Evolutionary conservation across 768 basidiomycete genomes (phyloP).

Genomic region (Suillus americanus): DNA sequence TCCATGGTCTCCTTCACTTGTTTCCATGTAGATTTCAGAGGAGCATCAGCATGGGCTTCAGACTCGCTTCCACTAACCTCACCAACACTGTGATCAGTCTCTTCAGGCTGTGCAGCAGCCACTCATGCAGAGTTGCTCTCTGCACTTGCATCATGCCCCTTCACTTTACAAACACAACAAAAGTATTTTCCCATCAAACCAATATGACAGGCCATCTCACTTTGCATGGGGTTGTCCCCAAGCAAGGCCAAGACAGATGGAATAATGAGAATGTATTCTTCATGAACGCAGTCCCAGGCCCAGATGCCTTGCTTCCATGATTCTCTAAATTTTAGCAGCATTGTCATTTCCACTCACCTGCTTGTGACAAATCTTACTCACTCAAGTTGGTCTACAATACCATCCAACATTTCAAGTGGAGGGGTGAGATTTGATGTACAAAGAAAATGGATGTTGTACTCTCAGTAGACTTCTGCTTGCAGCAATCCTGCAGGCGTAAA

Average conservation of each 20-base stretch:
- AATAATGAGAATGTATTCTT: conserved; percentile 19
- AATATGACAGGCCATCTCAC: conserved; percentile 29
- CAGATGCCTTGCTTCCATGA: conserved; percentile 16
- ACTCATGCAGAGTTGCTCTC: neutral
- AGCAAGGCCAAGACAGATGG: conserved; percentile 18
- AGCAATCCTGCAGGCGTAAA: conserved; percentile 21
- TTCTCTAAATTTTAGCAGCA: neutral
- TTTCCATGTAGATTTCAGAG: too few species aligned
- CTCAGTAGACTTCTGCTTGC: neutral
- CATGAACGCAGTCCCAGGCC: conserved; percentile 16
- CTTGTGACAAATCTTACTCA: conserved; percentile 4
- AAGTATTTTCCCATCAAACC: conserved; percentile 23
- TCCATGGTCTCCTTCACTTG: too few species aligned
- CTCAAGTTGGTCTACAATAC: conserved; percentile 17
- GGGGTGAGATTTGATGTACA: conserved; percentile 23
- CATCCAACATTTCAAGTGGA: conserved; percentile 26
- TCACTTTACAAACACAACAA: conserved; percentile 20
- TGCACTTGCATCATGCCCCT: neutral
- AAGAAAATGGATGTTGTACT: conserved; percentile 23
- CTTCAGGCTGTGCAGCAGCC: neutral
- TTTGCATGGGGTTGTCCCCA: conserved; percentile 26
- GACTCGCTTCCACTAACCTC: neutral
- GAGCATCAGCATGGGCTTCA: neutral
- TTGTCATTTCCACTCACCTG: neutral
- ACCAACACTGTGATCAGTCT: neutral